phyloP scores from a whole-genome alignment of 2,329 filamentous ascomycete genomes.

The Biscogniauxia mediterranea region DNA sequence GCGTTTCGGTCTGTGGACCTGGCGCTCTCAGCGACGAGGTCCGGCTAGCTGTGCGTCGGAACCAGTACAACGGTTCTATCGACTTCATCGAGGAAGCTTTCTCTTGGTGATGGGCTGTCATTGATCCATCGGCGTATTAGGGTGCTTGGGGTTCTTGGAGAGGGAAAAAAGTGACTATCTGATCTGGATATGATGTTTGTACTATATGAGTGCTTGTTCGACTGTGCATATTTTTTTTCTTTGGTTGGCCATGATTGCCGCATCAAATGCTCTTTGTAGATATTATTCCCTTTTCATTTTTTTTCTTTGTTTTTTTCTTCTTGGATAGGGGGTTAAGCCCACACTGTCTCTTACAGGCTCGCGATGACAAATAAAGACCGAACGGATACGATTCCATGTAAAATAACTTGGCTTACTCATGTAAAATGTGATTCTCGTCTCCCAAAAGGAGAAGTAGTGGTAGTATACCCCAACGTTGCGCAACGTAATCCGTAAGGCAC shows the following conservation, averaged over 20 bases:
- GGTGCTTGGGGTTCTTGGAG: constrained; percentile 5
- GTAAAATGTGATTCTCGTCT: background rate
- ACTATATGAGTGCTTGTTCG: constrained; percentile 14
- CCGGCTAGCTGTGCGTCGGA: constrained; percentile 61
- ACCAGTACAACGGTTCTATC: constrained; percentile 64
- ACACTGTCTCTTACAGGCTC: background rate
- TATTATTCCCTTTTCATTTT: background rate
- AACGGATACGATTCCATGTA: background rate
- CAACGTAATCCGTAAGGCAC: background rate
- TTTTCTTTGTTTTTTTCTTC: background rate
- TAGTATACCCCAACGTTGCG: background rate
- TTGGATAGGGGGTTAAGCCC: background rate
- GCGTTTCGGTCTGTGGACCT: constrained; percentile 71
- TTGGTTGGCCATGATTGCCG: background rate
- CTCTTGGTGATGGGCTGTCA: constrained; percentile 44
- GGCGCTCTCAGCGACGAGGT: constrained; percentile 75
- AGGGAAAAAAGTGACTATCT: constrained; percentile 5
- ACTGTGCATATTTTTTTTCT: constrained; percentile 22
- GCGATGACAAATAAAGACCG: background rate
- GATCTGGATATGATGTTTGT: constrained; percentile 14
- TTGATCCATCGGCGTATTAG: background rate
- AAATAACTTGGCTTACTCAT: background rate
- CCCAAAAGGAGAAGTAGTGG: too few species aligned
- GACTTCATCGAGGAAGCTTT: constrained; percentile 82
- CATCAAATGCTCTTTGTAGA: background rate